phyloP scores from a whole-genome alignment of 148 eudicot species.

The Rhododendron griersonianum region DNA sequence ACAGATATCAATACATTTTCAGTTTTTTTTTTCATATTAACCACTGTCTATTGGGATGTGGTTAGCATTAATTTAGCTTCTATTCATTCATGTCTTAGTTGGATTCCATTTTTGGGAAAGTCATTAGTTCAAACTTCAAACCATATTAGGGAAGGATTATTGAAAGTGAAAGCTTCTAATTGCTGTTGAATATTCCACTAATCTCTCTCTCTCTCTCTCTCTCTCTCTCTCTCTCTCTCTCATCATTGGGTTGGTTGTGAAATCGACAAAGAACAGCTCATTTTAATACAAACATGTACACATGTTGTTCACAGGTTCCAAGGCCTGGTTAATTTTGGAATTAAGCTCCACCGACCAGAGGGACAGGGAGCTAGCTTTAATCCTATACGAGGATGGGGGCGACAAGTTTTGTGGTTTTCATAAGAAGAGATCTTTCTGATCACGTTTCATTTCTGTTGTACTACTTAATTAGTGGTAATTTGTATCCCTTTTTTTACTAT shows the following conservation, averaged over 20 bases:
- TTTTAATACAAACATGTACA: background rate
- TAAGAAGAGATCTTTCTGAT: background rate
- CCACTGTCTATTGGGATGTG: no score
- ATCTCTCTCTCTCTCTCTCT: background rate
- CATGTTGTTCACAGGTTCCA: constrained; percentile 17
- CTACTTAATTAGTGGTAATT: background rate
- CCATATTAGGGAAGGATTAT: background rate
- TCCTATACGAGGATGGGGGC: constrained; percentile 2
- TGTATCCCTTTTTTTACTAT: background rate
- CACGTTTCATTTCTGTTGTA: background rate
- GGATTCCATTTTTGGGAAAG: background rate
- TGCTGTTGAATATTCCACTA: background rate
- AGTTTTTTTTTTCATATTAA: no score
- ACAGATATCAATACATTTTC: no score
- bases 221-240: background rate
- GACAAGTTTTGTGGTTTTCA: background rate
- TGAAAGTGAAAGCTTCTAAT: background rate
- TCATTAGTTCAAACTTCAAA: background rate
- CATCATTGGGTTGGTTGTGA: background rate
- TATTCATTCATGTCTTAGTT: no score
- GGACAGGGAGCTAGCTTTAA: background rate
- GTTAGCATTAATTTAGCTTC: no score
- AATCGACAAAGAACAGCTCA: constrained; percentile 1
- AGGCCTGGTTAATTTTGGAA: constrained; percentile 2
- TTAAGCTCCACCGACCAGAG: constrained; percentile 2